Conservation (phyloP, 176 grass and related monocot species). For the Carex pumila region DNA sequence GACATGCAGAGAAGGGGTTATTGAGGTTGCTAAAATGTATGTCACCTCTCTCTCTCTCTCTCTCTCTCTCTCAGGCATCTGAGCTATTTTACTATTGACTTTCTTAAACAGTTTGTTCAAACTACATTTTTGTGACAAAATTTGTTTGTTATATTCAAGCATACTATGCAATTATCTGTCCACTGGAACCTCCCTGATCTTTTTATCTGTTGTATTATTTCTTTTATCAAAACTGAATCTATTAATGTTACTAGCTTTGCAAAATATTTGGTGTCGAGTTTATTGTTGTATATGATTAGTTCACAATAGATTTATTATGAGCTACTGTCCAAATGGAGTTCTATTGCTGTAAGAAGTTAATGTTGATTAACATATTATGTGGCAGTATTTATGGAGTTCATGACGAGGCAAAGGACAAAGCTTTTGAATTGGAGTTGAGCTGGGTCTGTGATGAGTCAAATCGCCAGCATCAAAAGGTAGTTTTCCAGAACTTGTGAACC, state of each 20-base stretch:
- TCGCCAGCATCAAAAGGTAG: slow-evolving; percentile 69
- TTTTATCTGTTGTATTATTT: neutral
- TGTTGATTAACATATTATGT: neutral
- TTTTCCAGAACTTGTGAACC: neutral
- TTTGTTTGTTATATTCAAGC: neutral
- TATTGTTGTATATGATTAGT: neutral
- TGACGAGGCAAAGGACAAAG: slow-evolving; percentile 86
- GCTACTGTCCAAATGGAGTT: neutral
- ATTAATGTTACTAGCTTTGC: neutral
- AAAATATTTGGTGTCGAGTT: neutral
- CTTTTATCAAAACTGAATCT: neutral
- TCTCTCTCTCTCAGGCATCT: neutral
- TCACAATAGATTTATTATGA: neutral
- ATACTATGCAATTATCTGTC: neutral
- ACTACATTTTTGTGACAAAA: neutral
- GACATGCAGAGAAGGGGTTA: slow-evolving; percentile 74
- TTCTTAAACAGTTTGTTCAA: neutral
- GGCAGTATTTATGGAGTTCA: slow-evolving; percentile 80
- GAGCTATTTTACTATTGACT: neutral
- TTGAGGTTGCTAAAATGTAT: slow-evolving; percentile 91
- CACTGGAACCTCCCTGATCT: neutral
- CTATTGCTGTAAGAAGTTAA: neutral
- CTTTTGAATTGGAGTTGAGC: slow-evolving; percentile 79
- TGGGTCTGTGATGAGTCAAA: slow-evolving; percentile 90
- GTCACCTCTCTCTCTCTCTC: neutral